These are phyloP conservation scores for Rhodotorula mucilaginosa DNA, from an alignment of 1,284 basidiomycete species.

Conservation along the genomic window DNA sequence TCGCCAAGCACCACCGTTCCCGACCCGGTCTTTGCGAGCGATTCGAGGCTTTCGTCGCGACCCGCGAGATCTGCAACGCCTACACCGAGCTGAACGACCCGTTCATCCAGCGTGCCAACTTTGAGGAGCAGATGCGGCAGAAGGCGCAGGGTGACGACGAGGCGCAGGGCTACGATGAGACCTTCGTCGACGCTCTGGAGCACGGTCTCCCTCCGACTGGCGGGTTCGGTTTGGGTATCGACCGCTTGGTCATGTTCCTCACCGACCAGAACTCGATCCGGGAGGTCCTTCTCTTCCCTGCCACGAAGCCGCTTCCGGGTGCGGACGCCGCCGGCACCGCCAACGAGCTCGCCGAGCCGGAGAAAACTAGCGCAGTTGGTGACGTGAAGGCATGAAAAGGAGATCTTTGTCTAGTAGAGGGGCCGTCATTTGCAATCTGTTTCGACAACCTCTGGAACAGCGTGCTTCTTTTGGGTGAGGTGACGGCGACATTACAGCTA, in stretches of 20 bases:
- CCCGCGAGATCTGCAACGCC: conserved; percentile 96
- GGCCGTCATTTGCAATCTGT: not conserved
- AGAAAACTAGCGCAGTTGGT: conserved; percentile 17
- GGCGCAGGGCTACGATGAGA: conserved; percentile 94
- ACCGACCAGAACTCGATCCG: conserved; percentile 59
- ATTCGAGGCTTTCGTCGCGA: conserved; percentile 97
- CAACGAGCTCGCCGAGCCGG: conserved; percentile 3
- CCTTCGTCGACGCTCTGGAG: conserved; percentile 70
- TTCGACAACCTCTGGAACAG: no score
- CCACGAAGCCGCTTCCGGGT: conserved; percentile 42
- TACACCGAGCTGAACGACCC: conserved; percentile 99
- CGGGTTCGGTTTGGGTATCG: conserved; percentile 93
- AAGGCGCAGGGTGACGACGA: conserved; percentile 98
- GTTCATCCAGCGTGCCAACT: conserved; percentile 91
- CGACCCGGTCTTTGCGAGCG: conserved; percentile 94
- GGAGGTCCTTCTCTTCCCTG: conserved; percentile 43
- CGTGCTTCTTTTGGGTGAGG: not conserved
- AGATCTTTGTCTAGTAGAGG: not conserved
- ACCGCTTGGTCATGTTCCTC: conserved; percentile 73
- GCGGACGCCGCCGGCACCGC: not conserved
- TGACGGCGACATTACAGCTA: not conserved
- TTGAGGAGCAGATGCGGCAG: conserved; percentile 87
- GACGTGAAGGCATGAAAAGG: conserved; percentile 25
- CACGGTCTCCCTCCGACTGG: conserved; percentile 96
- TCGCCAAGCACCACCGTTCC: conserved; percentile 93